A percentile compares a stretch with the other conserved stretches of the same genome.
Evolutionary conservation across 2,329 filamentous ascomycete species (phyloP).

Genomic region (Sporothrix protearum): DNA sequence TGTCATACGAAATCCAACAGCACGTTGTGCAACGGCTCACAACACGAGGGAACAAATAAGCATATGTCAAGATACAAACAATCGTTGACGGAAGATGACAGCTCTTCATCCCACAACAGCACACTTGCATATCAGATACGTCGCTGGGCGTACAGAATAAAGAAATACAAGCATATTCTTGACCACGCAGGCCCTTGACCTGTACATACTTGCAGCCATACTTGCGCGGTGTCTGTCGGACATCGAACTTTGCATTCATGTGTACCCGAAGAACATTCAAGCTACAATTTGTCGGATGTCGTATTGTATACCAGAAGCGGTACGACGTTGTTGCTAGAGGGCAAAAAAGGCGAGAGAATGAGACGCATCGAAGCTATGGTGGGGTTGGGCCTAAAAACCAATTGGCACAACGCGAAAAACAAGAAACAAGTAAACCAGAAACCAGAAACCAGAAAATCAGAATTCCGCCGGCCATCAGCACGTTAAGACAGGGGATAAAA

Average conservation of each 20-base stretch:
- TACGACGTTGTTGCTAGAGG: not conserved
- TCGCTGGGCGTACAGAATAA: not conserved
- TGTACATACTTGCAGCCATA: not conserved
- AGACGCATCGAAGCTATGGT: not conserved
- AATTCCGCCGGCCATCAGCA: not conserved
- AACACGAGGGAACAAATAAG: not conserved
- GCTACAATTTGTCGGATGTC: not conserved
- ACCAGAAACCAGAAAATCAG: not conserved
- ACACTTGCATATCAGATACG: not conserved
- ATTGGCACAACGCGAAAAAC: not conserved
- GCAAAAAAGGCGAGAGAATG: not conserved
- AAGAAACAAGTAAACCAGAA: not conserved
- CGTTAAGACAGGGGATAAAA: not conserved
- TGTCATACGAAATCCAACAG: not conserved
- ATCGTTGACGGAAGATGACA: slow-evolving; percentile 2
- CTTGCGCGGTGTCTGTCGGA: not conserved
- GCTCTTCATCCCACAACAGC: not conserved
- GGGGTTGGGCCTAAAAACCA: not conserved
- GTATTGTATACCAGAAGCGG: not conserved
- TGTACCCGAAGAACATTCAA: not conserved
- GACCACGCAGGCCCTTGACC: not conserved
- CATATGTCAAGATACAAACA: not conserved
- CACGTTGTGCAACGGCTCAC: not conserved
- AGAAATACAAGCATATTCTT: not conserved
- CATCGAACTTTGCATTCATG: not conserved